These are phyloP conservation scores for Volvox africanus DNA, from an alignment of 139 green algal species.

Conservation along the genomic window DNA sequence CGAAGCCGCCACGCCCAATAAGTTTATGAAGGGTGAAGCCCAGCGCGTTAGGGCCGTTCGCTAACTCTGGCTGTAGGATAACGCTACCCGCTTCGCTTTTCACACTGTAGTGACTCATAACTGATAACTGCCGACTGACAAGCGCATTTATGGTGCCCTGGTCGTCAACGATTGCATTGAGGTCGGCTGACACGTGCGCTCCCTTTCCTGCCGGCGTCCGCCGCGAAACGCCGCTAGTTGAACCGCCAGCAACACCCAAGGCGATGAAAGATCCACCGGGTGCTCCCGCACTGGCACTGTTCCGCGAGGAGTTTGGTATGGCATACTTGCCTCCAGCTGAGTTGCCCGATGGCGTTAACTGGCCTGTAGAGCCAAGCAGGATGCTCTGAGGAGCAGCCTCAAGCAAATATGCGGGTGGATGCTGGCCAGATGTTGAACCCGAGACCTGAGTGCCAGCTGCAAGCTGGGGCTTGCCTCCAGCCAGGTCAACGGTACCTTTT, in stretches of 20 bases:
- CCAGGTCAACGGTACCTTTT: background rate
- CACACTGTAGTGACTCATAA: constrained; percentile 59
- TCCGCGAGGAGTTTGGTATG: constrained; percentile 5
- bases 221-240: background rate
- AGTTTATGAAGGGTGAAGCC: constrained; percentile 49
- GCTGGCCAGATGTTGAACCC: constrained; percentile 1
- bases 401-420: constrained; percentile 21
- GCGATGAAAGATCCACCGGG: constrained; percentile 29
- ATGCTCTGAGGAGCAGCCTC: constrained; percentile 33
- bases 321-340: constrained; percentile 26
- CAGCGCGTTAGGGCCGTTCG: constrained; percentile 29
- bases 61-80: constrained; percentile 45
- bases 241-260: constrained; percentile 16
- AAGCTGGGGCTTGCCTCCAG: background rate
- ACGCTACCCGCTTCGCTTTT: constrained; percentile 39
- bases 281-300: background rate
- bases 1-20: constrained; percentile 61
- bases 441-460: background rate
- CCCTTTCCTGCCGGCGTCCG: constrained; percentile 5
- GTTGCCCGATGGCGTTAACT: constrained; percentile 3
- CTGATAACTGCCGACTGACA: constrained; percentile 57
- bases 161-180: constrained; percentile 63
- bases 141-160: constrained; percentile 59
- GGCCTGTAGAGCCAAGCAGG: background rate
- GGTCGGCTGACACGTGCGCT: constrained; percentile 56